These are phyloP conservation scores for Trichoderma asperellum DNA, from an alignment of 2,329 filamentous ascomycete genomes.

Conservation along the genomic window DNA sequence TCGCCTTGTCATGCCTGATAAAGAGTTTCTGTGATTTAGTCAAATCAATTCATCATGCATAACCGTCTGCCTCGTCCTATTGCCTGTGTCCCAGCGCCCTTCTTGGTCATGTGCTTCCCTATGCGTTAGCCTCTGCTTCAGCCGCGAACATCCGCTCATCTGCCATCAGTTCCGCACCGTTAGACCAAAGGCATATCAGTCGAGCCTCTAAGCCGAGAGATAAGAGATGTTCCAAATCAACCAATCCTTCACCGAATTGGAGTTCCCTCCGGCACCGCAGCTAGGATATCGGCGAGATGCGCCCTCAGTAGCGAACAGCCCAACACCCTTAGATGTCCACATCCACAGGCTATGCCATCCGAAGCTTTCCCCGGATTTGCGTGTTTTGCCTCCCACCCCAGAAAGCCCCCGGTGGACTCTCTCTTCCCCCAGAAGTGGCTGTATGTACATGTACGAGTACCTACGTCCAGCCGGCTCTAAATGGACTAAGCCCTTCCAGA, in stretches of 20 bases:
- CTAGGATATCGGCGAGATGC: slow-evolving; percentile 23
- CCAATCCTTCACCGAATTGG: background rate
- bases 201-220: background rate
- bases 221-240: slow-evolving; percentile 1
- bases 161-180: slow-evolving; percentile 4
- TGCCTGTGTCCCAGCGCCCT: slow-evolving; percentile 2
- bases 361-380: slow-evolving; percentile 19
- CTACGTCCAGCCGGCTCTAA: background rate
- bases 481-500: slow-evolving; percentile 6
- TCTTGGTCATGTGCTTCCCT: slow-evolving; percentile 5
- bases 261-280: background rate
- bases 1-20: background rate
- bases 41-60: slow-evolving; percentile 6
- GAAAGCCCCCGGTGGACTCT: background rate
- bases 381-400: background rate
- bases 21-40: background rate
- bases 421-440: background rate
- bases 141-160: slow-evolving; percentile 11
- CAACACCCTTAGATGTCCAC: background rate
- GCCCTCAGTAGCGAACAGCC: background rate
- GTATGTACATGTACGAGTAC: background rate
- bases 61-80: background rate
- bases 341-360: background rate
- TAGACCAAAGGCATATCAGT: background rate
- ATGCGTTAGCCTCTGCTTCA: slow-evolving; percentile 5